These are phyloP conservation scores for Pseudoturritis turrita DNA, from an alignment of 345 rosid species.

Conservation along the genomic window DNA sequence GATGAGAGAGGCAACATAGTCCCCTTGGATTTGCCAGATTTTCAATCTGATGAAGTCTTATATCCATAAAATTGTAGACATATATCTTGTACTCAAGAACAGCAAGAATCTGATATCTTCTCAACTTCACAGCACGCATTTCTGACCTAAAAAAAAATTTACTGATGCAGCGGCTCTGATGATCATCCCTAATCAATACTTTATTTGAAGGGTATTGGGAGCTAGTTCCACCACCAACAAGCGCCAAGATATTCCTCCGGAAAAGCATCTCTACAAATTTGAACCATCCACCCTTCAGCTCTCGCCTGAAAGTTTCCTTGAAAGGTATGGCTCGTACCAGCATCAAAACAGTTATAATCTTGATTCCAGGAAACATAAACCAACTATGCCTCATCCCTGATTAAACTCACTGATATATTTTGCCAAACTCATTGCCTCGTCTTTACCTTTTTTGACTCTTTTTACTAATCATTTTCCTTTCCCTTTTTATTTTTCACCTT, in stretches of 20 bases:
- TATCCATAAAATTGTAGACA: slow-evolving; percentile 66
- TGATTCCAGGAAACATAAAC: slow-evolving; percentile 85
- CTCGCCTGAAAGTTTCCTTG: slow-evolving; percentile 69
- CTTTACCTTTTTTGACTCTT: too few species aligned
- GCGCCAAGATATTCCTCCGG: slow-evolving; percentile 80
- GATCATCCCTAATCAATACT: slow-evolving; percentile 91
- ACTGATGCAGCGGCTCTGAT: slow-evolving; percentile 76
- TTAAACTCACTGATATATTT: too few species aligned
- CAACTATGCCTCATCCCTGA: slow-evolving; percentile 44
- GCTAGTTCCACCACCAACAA: slow-evolving; percentile 65
- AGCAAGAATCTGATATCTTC: slow-evolving; percentile 67
- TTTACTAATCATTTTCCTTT: too few species aligned
- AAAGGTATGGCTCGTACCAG: slow-evolving; percentile 72
- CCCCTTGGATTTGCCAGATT: slow-evolving; percentile 80
- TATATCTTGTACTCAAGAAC: slow-evolving; percentile 90
- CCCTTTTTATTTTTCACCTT: too few species aligned
- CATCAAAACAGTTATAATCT: slow-evolving; percentile 78
- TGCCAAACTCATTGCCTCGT: too few species aligned
- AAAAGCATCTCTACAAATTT: slow-evolving; percentile 91
- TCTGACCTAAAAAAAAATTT: slow-evolving; percentile 80
- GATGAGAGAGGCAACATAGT: slow-evolving; percentile 83
- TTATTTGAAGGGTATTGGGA: slow-evolving; percentile 80
- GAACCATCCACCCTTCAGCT: slow-evolving; percentile 66
- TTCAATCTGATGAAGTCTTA: slow-evolving; percentile 85
- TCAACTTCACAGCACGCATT: slow-evolving; percentile 68